Base-by-base conservation (phyloP, 495 filamentous ascomycete species). In the Penicillium paxilli region DNA sequence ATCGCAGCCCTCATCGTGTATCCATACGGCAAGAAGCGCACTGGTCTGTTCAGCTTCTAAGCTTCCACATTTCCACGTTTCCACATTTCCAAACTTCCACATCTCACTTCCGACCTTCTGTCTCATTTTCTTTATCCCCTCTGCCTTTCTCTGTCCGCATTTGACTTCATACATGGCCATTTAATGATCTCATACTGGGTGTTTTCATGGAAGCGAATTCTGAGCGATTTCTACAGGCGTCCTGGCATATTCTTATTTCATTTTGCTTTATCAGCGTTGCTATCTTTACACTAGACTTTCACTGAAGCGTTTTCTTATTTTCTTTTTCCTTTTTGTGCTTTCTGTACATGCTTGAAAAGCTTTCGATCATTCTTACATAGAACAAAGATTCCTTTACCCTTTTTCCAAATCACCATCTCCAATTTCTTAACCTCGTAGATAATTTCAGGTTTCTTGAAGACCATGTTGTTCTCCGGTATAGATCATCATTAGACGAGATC, bases 31-130 rank as follows among this genome's bases (percentile, higher is more conserved):
- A 96, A 96, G 76, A 84, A 86, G 65, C 82, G 91, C 53, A 92
- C 88, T 69, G 91, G 91, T 2, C 65, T 96, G 62, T 96, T 96
- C 65, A 90, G 86, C 63, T 94, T 96, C 63, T 97, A 70, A 75
- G 19, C 32, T 44, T 49, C 25, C 16, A 12, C 44, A 14, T 45
- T 44, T 50, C 21, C 28, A n/a, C n/a, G n/a, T n/a, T n/a, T n/a
- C n/a, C n/a, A n/a, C n/a, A n/a, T n/a, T n/a, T n/a, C n/a, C n/a
- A n/a, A n/a, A n/a, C n/a, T n/a, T 47, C 6, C 51, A 32, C 30
- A 32, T 32, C n/a, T 28, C 25, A 5, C 10, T 32, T 14, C 30
- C n/a, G 4, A 10, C 20, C 30, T 21, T 45, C 10, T 52, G 9
- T 48, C 49, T 58, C 14, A 33, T 16, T 17, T 19, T 23, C n/a